Evolutionary conservation across 352 stramenopile species (phyloP), one percentile per base, ranked within the genome.

Genomic region (Pelagophyceae sp.): DNA sequence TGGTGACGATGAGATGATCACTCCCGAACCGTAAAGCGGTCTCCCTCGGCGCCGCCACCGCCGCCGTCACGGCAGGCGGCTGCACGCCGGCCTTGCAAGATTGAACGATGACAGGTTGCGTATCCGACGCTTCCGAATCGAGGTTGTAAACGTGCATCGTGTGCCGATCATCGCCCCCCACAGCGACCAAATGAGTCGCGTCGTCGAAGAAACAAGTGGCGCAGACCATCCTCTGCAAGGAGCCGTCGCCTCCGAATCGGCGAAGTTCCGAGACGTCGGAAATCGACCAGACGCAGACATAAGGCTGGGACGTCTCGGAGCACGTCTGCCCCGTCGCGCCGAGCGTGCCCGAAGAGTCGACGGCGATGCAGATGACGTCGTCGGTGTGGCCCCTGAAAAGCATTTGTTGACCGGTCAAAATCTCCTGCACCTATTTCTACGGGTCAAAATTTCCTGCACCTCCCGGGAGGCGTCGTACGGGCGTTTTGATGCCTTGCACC

Each of bases 81-180:
- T 74, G 20, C 2, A 74, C 67, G 67, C 67, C 67, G 35, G 67
- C 33, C 67, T 74, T 74, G 67, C 67, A 74, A 2, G 67, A 37
- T 19, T 33, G 35, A 23, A 58, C 67, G 67, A 74, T 74, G 67
- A 74, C 67, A 2, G 17, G 61, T n/a, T 15, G 2, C 11, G 54
- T 31, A 31, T 74, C 38, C 11, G 23, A 23, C 1, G 33, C 1
- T 54, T 74, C 72, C 3, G 60, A 38, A 19, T 78, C 35, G 17
- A 79, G 58, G 50, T 75, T 51, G 69, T 76, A 83, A 20, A 83
- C n/a, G 25, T n/a, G 50, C 37, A 95, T 80, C 50, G 85, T 93
- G 76, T 96, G 91, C 71, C 92, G 88, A 69, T 95, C 90, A 64
- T 95, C 90, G 1, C 84, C 87, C 23, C 90, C 91, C 31, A 95